Evolutionary conservation across 1,139 yeast genomes (phyloP).

Genomic region (Saccharomycopsis hybrid): DNA sequence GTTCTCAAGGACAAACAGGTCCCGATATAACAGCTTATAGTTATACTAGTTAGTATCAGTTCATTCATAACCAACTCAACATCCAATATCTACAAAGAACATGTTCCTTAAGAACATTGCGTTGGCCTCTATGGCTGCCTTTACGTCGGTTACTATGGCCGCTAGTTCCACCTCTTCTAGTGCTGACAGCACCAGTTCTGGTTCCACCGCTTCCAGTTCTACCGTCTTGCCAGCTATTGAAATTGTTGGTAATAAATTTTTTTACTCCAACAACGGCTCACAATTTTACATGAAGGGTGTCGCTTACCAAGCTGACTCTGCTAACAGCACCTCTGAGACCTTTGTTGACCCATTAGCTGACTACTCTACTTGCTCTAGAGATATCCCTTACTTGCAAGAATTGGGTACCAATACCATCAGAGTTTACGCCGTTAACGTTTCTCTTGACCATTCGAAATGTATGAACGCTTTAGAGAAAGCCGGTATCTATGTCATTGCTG

Average conservation of each 20-base stretch:
- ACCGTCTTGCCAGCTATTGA: slow-evolving; percentile 46
- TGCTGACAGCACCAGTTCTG: neutral
- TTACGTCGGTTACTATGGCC: slow-evolving; percentile 2
- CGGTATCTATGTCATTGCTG: slow-evolving; percentile 62
- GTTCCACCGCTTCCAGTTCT: neutral
- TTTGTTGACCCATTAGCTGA: slow-evolving; percentile 57
- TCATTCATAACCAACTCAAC: too few species aligned
- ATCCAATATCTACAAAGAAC: too few species aligned
- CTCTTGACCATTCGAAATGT: slow-evolving; percentile 54
- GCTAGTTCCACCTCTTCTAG: neutral
- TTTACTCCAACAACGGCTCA: slow-evolving; percentile 70
- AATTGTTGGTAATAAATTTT: slow-evolving; percentile 65
- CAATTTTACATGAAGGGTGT: slow-evolving; percentile 79
- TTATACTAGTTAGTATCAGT: too few species aligned
- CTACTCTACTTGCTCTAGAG: slow-evolving; percentile 48
- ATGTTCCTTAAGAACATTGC: too few species aligned
- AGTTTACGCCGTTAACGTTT: slow-evolving; percentile 59
- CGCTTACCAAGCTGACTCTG: slow-evolving; percentile 73
- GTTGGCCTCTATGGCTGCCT: slow-evolving; percentile 2
- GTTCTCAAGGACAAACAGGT: neutral
- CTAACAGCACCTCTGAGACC: slow-evolving; percentile 42
- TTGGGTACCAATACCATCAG: slow-evolving; percentile 56
- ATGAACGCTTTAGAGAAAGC: slow-evolving; percentile 55
- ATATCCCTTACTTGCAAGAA: slow-evolving; percentile 51
- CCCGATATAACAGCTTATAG: too few species aligned